Evolutionary conservation across 345 rosid species (phyloP).

Genomic region (Kernera saxatilis): DNA sequence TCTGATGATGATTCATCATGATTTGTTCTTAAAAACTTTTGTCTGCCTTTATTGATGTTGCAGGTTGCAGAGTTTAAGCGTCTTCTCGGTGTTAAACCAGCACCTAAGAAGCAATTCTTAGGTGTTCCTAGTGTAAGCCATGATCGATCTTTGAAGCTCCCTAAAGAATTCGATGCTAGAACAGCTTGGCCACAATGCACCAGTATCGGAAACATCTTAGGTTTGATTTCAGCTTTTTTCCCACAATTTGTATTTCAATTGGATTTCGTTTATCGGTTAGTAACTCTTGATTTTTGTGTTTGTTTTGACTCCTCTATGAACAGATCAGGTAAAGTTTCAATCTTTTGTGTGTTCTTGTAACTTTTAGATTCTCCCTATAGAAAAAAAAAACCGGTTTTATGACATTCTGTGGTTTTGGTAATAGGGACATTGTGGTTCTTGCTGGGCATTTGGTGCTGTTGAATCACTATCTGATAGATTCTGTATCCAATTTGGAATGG

Average conservation of each 20-base stretch:
- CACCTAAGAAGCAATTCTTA: constrained; percentile 46
- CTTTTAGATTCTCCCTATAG: neutral
- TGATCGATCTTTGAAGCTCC: constrained; percentile 60
- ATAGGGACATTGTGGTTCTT: constrained; percentile 98
- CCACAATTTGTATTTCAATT: neutral
- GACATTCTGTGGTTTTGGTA: constrained; percentile 23
- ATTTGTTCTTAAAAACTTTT: neutral
- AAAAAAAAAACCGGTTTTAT: neutral
- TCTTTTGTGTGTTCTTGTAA: neutral
- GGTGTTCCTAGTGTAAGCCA: constrained; percentile 61
- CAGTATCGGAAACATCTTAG: constrained; percentile 79
- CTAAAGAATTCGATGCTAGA: constrained; percentile 78
- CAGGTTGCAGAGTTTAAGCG: constrained; percentile 82
- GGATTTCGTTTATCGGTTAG: constrained; percentile 24
- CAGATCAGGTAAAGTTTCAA: constrained; percentile 76
- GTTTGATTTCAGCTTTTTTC: constrained; percentile 33
- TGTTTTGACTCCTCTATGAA: neutral
- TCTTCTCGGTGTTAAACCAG: constrained; percentile 74
- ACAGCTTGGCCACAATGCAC: constrained; percentile 77
- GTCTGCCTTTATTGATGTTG: neutral
- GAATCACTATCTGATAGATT: constrained; percentile 95
- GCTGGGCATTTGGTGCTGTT: constrained; percentile 99
- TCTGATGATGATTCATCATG: neutral
- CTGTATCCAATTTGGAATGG: constrained; percentile 80
- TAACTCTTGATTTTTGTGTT: constrained; percentile 24